These are phyloP conservation scores for Triticum timopheevii DNA, from an alignment of 176 grass and related monocot species.

Conservation along the genomic window DNA sequence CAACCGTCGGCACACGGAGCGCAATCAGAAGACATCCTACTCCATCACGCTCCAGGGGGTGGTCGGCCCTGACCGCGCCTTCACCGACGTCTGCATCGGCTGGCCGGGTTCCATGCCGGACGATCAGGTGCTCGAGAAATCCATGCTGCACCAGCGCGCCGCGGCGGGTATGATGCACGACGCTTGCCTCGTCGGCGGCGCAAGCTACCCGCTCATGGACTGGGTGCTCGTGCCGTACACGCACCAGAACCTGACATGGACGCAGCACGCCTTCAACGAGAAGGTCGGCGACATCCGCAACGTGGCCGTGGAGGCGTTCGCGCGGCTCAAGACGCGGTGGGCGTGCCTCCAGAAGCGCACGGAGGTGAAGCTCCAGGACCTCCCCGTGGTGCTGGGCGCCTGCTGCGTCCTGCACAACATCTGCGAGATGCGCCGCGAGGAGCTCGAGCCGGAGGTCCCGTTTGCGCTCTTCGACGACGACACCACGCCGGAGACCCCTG, in stretches of 20 bases:
- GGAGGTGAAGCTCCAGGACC: conserved; percentile 93
- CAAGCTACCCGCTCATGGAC: conserved; percentile 84
- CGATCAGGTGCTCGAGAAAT: conserved; percentile 91
- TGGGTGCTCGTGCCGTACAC: conserved; percentile 96
- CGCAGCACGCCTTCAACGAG: conserved; percentile 94
- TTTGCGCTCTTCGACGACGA: conserved; percentile 74
- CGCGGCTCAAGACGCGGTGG: conserved; percentile 75
- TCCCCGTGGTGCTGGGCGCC: conserved; percentile 86
- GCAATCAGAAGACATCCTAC: conserved; percentile 98
- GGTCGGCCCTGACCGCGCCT: conserved; percentile 66
- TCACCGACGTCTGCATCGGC: conserved; percentile 94
- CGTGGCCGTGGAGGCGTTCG: conserved; percentile 65
- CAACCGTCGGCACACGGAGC: conserved; percentile 94
- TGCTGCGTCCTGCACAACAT: conserved; percentile 98
- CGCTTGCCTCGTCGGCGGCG: conserved; percentile 66
- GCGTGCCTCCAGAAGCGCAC: conserved; percentile 90
- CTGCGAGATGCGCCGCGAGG: conserved; percentile 70
- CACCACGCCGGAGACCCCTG: conserved; percentile 63
- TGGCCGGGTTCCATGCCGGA: conserved; percentile 97
- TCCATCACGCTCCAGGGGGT: conserved; percentile 95
- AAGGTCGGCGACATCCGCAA: conserved; percentile 68
- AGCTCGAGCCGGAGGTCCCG: conserved; percentile 50
- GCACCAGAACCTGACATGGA: conserved; percentile 93
- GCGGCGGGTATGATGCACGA: conserved; percentile 74
- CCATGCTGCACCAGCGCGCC: conserved; percentile 79